Base-by-base conservation (phyloP, 495 filamentous ascomycete species). In the Mytilinidion resinicola region DNA sequence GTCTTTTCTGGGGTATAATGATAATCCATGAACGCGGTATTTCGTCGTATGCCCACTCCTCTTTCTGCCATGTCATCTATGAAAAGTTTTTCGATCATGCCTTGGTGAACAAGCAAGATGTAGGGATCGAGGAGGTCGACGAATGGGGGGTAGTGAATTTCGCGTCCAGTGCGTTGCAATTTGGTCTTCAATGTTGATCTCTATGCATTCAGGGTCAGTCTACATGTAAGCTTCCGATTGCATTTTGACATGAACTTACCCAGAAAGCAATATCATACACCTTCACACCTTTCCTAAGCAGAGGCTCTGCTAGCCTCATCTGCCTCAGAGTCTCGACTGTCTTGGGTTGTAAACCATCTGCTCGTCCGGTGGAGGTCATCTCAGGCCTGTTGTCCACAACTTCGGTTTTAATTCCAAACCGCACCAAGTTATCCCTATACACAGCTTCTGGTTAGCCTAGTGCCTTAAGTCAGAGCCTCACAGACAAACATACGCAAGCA, bases 311-410 rank as follows among this genome's bases (percentile, higher is more conserved):
- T n/a, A 90, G 73, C 15, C 82, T 73, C 69, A 89, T 79, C 68
- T 88, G 85, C 49, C 80, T 79, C 58, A 91, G 76, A 9, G 88
- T 82, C 65, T 90, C 88, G 51, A 90, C 80, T 0, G 88, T 88
- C 54, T 87, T 87, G 55, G 86, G 85, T 59, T 90, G 86, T 55
- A 91, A 82, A 37, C 88, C 88, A 72, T 91, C 88, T 33, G 87
- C 87, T 34, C 85, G 84, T 10, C 87, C 87, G 1, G 87, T 89
- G 12, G 81, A 76, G 0, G 86, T 89, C 44, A 80, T 82, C 64
- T 83, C 80, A 5, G 80, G 72, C 25, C 85, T 79, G 67, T 89
- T 86, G 69, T 91, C 87, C 59, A 90, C 82, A 61, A 88, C 78
- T 59, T 82, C 80, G 36, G 85, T 81, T 53, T 77, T 80, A 67